These are phyloP conservation scores for Ophiosphaerella herpotricha DNA, from an alignment of 2,329 filamentous ascomycete genomes.

Conservation along the genomic window DNA sequence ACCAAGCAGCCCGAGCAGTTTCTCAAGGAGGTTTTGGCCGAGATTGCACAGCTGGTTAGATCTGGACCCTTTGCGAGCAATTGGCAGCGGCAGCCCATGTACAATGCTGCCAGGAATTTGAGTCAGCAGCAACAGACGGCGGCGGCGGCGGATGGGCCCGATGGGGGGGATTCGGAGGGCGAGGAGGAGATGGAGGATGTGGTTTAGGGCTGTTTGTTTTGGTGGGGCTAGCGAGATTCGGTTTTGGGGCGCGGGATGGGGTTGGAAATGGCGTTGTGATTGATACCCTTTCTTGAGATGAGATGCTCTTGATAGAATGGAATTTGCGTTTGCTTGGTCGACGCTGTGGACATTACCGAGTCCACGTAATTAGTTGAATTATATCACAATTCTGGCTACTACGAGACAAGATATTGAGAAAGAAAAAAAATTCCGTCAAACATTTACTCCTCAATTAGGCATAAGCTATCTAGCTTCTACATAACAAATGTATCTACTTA, in stretches of 20 bases:
- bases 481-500: conserved; percentile 28
- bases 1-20: conserved; percentile 92
- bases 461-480: not conserved
- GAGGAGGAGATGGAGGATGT: conserved; percentile 81
- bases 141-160: conserved; percentile 45
- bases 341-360: too few species aligned
- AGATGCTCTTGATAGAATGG: too few species aligned
- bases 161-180: conserved; percentile 69
- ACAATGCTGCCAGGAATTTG: conserved; percentile 51
- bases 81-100: conserved; percentile 79
- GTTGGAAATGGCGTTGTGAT: too few species aligned
- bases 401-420: too few species aligned
- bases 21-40: conserved; percentile 80
- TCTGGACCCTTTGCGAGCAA: conserved; percentile 83
- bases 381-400: too few species aligned
- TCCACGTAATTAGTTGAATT: too few species aligned
- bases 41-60: conserved; percentile 81
- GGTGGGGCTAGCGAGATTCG: too few species aligned
- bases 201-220: conserved; percentile 18
- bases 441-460: not conserved
- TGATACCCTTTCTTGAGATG: too few species aligned
- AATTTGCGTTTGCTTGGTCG: too few species aligned
- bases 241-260: too few species aligned
- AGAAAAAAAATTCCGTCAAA: too few species aligned
- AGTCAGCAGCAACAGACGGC: conserved; percentile 42